phyloP scores from a whole-genome alignment of 2,329 filamentous ascomycete genomes.

The Aspergillus unguis region DNA sequence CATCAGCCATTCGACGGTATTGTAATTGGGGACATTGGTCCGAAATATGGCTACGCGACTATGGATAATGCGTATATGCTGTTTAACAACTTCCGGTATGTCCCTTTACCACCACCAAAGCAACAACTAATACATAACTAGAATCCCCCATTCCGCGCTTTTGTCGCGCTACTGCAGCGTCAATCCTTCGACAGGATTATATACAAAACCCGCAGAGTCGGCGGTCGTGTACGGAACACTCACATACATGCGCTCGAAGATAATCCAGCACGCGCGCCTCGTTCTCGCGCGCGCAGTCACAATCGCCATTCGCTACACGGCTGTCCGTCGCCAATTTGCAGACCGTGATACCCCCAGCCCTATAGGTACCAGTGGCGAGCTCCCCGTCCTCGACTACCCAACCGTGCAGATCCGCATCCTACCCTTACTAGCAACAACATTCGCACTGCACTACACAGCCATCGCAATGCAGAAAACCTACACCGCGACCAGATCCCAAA shows the following conservation, averaged over 20 bases:
- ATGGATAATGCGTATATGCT: constrained; percentile 57
- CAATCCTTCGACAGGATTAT: constrained; percentile 44
- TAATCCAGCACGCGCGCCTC: constrained; percentile 48
- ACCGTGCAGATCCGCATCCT: constrained; percentile 54
- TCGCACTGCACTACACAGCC: constrained; percentile 47
- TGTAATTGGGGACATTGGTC: constrained; percentile 53
- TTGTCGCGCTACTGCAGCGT: constrained; percentile 49
- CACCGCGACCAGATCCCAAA: no score
- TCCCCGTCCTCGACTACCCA: constrained; percentile 52
- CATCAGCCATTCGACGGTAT: constrained; percentile 46
- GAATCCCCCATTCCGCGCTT: constrained; percentile 48
- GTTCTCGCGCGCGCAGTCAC: constrained; percentile 54
- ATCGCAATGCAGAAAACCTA: constrained; percentile 24
- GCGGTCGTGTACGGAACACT: constrained; percentile 51
- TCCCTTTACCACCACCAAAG: no score
- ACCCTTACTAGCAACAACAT: constrained; percentile 52
- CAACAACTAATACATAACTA: not conserved
- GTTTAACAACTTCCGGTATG: constrained; percentile 28
- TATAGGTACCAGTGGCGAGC: constrained; percentile 29
- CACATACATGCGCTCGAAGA: constrained; percentile 46
- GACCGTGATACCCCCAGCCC: constrained; percentile 45
- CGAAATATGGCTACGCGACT: constrained; percentile 53
- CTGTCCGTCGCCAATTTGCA: constrained; percentile 49
- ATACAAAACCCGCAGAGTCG: constrained; percentile 41
- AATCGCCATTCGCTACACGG: constrained; percentile 51